Conservation (phyloP, 2,329 filamentous ascomycete species). For the Fonsecaea pedrosoi region DNA sequence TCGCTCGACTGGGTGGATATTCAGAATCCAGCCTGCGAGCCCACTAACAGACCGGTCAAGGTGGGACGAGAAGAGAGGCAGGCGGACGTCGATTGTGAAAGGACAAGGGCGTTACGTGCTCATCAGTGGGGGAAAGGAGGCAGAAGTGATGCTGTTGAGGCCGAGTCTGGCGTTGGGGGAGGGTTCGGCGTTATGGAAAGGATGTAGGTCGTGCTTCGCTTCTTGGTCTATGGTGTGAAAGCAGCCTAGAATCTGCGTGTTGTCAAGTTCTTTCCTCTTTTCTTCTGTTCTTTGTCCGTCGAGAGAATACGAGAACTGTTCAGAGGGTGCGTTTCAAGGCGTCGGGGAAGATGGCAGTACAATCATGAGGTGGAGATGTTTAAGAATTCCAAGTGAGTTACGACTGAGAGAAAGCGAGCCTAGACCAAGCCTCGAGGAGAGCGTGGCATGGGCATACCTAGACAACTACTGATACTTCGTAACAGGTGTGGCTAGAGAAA, state of each 20-base stretch:
- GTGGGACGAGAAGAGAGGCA: background rate
- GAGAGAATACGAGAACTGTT: background rate
- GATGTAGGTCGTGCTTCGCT: background rate
- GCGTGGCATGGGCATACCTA: background rate
- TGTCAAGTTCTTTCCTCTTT: background rate
- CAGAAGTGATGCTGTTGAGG: background rate
- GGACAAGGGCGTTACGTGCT: constrained; percentile 3
- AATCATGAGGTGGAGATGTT: constrained; percentile 7
- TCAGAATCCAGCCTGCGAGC: background rate
- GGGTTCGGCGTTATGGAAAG: background rate
- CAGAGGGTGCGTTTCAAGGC: background rate
- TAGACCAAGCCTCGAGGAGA: constrained; percentile 1
- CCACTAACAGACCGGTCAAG: background rate
- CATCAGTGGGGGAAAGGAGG: background rate
- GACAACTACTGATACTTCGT: background rate
- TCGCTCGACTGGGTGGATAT: background rate
- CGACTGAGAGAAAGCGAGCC: constrained; percentile 11
- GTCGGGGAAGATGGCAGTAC: background rate
- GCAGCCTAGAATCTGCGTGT: background rate
- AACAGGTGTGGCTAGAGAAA: constrained; percentile 10
- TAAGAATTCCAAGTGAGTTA: background rate
- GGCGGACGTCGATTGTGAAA: constrained; percentile 13
- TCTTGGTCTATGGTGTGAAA: background rate
- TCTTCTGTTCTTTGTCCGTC: background rate
- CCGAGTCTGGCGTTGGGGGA: background rate